phyloP scores from a whole-genome alignment of 768 basidiomycete genomes.

The Collybia mongolica region DNA sequence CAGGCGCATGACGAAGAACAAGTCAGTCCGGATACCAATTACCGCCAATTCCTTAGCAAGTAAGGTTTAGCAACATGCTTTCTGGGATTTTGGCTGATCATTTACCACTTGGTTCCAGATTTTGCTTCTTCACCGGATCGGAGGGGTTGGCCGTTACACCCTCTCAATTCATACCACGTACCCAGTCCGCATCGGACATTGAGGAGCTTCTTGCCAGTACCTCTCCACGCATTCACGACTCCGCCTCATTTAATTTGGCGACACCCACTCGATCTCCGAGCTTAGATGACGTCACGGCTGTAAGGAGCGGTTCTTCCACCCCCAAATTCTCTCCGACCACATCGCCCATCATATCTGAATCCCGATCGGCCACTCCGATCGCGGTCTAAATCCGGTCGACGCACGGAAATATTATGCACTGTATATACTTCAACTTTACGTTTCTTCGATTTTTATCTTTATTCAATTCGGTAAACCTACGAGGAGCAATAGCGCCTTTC shows the following conservation, averaged over 20 bases:
- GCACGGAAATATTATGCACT: slow-evolving; percentile 1
- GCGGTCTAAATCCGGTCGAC: not conserved
- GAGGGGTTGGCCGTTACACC: not conserved
- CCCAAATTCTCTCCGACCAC: slow-evolving; percentile 19
- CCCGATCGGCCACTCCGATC: slow-evolving; percentile 12
- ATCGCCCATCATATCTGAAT: slow-evolving; percentile 2
- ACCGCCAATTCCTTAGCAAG: slow-evolving; percentile 65
- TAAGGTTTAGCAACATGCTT: slow-evolving; percentile 25
- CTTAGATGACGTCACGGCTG: slow-evolving; percentile 13
- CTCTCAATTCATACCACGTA: slow-evolving; percentile 24
- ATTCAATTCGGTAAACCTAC: slow-evolving; percentile 1
- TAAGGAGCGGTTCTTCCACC: slow-evolving; percentile 23
- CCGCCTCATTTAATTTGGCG: slow-evolving; percentile 6
- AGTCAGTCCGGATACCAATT: slow-evolving; percentile 39
- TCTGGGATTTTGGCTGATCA: slow-evolving; percentile 4
- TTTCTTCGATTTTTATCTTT: slow-evolving; percentile 6
- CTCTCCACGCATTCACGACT: slow-evolving; percentile 27
- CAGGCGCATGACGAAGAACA: slow-evolving; percentile 13
- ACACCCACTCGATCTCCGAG: slow-evolving; percentile 25
- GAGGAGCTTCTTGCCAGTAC: slow-evolving; percentile 44
- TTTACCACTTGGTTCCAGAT: slow-evolving; percentile 38
- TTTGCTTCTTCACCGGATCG: slow-evolving; percentile 77
- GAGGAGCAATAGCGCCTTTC: not conserved
- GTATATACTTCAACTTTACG: not conserved
- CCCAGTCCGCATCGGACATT: slow-evolving; percentile 55